phyloP scores from a whole-genome alignment of 2,329 filamentous ascomycete species.

The Blumeria hordei region DNA sequence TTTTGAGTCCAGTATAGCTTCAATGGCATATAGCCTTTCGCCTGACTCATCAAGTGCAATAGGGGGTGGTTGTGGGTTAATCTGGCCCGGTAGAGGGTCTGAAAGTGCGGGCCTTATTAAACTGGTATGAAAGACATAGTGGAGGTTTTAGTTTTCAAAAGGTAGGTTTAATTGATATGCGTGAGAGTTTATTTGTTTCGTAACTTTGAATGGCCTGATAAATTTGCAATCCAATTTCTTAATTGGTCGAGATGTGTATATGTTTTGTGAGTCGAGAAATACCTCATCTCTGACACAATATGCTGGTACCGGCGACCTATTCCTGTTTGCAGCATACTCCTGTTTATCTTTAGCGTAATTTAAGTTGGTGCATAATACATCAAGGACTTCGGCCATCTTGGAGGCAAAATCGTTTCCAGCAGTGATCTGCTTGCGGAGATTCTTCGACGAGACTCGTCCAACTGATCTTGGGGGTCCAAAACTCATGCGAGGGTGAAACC shows the following conservation, averaged over 20 bases:
- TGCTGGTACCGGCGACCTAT: neutral
- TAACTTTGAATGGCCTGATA: neutral
- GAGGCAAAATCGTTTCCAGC: neutral
- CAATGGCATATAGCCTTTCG: neutral
- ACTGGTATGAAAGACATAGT: neutral
- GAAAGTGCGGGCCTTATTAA: neutral
- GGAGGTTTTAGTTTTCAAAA: neutral
- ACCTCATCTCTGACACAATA: neutral
- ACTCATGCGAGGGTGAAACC: slow-evolving; percentile 1
- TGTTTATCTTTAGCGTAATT: neutral
- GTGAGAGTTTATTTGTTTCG: neutral
- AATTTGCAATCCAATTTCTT: neutral
- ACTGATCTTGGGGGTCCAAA: neutral
- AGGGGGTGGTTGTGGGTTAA: neutral
- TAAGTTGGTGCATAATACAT: neutral
- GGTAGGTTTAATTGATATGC: neutral
- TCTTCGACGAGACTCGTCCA: neutral
- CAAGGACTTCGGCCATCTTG: neutral
- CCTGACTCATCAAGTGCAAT: neutral
- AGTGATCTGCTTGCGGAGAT: neutral
- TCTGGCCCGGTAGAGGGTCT: neutral
- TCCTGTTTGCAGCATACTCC: neutral
- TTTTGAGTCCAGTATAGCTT: neutral
- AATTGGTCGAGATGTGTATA: neutral
- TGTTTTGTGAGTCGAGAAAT: neutral